Percentiles rank a stretch among this genome's conserved stretches.
These are phyloP conservation scores for Hippophae rhamnoides DNA, from an alignment of 306 rosid genomes.

Conservation along the genomic window DNA sequence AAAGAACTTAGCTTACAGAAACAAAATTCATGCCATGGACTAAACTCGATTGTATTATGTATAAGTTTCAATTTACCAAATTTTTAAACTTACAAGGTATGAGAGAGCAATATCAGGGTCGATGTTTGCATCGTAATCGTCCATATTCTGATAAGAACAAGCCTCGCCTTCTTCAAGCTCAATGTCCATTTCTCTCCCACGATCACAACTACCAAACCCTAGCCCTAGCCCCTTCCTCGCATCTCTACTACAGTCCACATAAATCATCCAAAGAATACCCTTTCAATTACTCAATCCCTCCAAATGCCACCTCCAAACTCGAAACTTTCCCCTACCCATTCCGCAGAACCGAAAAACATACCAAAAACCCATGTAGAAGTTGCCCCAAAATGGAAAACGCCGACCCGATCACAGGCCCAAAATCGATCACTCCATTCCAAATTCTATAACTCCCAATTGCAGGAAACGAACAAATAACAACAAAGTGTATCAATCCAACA, in stretches of 20 bases:
- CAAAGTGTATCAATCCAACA: neutral
- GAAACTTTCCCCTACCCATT: slow-evolving; percentile 36
- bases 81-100: slow-evolving; percentile 61
- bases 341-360: slow-evolving; percentile 15
- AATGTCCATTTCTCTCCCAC: slow-evolving; percentile 58
- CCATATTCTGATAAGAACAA: slow-evolving; percentile 57
- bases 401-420: slow-evolving; percentile 39
- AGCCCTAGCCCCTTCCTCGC: slow-evolving; percentile 49
- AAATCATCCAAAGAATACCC: slow-evolving; percentile 44
- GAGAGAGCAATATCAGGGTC: slow-evolving; percentile 81
- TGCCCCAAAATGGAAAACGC: slow-evolving; percentile 17
- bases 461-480: neutral
- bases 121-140: slow-evolving; percentile 52
- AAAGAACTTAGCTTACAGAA: neutral
- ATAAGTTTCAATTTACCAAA: neutral
- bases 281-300: slow-evolving; percentile 35
- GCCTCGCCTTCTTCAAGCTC: slow-evolving; percentile 99
- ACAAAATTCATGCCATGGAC: neutral
- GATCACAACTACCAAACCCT: slow-evolving; percentile 38
- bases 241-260: slow-evolving; percentile 56
- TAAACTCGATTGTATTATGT: neutral
- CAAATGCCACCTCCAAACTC: slow-evolving; percentile 31
- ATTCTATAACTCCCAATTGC: slow-evolving; percentile 20
- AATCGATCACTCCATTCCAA: slow-evolving; percentile 17
- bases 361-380: slow-evolving; percentile 4